Percentiles rank a stretch among this genome's conserved stretches.
Evolutionary conservation across 352 stramenopile genomes (phyloP).

Genomic region (Phytophthora idaei): DNA sequence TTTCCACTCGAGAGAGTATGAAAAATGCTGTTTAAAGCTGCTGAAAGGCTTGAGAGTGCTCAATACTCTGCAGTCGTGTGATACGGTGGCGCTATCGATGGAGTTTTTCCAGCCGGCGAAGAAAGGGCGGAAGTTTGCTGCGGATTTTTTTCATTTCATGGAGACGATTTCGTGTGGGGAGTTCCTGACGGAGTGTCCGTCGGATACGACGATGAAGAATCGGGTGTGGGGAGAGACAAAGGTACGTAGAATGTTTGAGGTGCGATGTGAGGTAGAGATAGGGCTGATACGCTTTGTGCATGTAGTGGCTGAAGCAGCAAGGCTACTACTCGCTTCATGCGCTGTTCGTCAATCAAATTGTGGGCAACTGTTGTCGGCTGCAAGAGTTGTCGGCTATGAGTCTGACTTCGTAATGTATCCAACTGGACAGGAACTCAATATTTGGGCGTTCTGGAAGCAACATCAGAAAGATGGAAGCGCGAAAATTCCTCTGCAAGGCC

Average conservation of each 20-base stretch:
- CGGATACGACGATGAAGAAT: slow-evolving; percentile 38
- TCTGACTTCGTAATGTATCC: slow-evolving; percentile 19
- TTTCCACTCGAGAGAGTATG: slow-evolving; percentile 59
- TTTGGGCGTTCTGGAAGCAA: slow-evolving; percentile 66
- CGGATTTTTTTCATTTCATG: slow-evolving; percentile 48
- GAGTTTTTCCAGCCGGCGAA: slow-evolving; percentile 32
- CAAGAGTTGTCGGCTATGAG: not conserved
- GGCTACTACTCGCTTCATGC: slow-evolving; percentile 74
- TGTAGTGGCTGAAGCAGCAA: slow-evolving; percentile 63
- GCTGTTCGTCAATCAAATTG: slow-evolving; percentile 78
- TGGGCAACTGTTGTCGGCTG: slow-evolving; percentile 33
- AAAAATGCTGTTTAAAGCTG: slow-evolving; percentile 44
- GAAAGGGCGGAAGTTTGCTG: slow-evolving; percentile 2
- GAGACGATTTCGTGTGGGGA: slow-evolving; percentile 55
- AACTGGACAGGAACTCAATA: slow-evolving; percentile 61
- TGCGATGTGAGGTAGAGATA: slow-evolving; percentile 2
- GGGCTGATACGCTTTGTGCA: slow-evolving; percentile 1
- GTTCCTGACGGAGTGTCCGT: slow-evolving; percentile 55
- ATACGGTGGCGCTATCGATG: slow-evolving; percentile 63
- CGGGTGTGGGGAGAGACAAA: slow-evolving; percentile 57
- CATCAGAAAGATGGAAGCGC: slow-evolving; percentile 30
- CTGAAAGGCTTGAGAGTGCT: slow-evolving; percentile 49
- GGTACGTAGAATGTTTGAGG: slow-evolving; percentile 23
- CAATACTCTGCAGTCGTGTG: slow-evolving; percentile 74
- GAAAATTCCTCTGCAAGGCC: slow-evolving; percentile 51